These are phyloP conservation scores for Lepidopterella palustris DNA, from an alignment of 495 filamentous ascomycete species.

Conservation along the genomic window DNA sequence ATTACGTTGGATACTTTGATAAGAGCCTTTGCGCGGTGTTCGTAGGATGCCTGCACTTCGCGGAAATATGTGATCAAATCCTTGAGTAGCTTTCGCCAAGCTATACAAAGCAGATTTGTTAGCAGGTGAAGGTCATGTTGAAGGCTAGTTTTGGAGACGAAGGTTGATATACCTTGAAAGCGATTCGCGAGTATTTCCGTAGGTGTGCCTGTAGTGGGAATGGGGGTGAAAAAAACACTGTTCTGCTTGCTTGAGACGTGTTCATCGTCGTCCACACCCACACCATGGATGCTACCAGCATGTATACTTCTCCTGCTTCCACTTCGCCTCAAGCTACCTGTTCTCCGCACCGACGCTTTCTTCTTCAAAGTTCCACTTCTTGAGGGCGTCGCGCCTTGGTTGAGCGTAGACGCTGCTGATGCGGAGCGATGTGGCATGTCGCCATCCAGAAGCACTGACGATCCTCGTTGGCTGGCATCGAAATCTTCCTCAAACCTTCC, in stretches of 20 bases:
- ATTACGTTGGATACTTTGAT: conserved; percentile 76
- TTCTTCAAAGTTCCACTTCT: conserved; percentile 79
- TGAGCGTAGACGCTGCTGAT: conserved; percentile 32
- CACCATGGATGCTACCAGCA: conserved; percentile 76
- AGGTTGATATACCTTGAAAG: conserved; percentile 66
- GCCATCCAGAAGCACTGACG: conserved; percentile 50
- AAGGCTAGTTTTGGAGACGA: no score
- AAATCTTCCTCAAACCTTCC: conserved; percentile 64
- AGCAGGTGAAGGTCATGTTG: no score
- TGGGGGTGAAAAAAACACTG: conserved; percentile 79
- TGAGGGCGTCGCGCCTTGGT: conserved; percentile 44
- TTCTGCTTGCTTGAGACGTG: conserved; percentile 63
- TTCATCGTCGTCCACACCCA: conserved; percentile 54
- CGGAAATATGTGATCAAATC: conserved; percentile 91
- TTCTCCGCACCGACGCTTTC: conserved; percentile 67
- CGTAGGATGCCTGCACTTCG: conserved; percentile 86
- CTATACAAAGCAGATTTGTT: conserved; percentile 39
- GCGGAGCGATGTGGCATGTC: conserved; percentile 38
- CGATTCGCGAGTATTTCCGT: conserved; percentile 85
- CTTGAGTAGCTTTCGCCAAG: conserved; percentile 92
- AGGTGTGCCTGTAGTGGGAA: conserved; percentile 79
- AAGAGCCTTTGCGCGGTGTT: conserved; percentile 74
- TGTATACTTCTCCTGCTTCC: conserved; percentile 58
- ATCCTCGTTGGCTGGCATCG: conserved; percentile 60
- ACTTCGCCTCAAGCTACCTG: conserved; percentile 68